Evolutionary conservation across 2,329 filamentous ascomycete genomes (phyloP).

Genomic region (Ascochyta fabae): DNA sequence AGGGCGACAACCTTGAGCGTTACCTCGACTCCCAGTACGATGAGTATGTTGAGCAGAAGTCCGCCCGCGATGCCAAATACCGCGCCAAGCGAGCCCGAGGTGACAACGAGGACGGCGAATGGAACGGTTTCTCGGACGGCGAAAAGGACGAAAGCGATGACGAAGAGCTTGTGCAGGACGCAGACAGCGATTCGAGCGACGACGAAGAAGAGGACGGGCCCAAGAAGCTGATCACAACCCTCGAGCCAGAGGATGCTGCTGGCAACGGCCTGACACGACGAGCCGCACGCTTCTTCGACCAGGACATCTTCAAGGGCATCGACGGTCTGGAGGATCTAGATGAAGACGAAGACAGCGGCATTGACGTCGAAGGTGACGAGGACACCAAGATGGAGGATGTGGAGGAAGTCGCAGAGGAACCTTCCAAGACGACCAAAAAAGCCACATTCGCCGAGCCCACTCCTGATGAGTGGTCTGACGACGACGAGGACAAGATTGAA

Average conservation of each 20-base stretch:
- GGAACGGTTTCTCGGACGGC: conserved; percentile 81
- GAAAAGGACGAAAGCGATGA: conserved; percentile 65
- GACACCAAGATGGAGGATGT: conserved; percentile 31
- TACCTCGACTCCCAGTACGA: conserved; percentile 90
- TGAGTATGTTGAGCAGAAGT: conserved; percentile 79
- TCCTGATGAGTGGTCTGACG: conserved; percentile 45
- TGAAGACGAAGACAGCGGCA: conserved; percentile 50
- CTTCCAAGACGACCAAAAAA: conserved; percentile 30
- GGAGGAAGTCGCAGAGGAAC: conserved; percentile 19
- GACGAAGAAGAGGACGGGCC: conserved; percentile 58
- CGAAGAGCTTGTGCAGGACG: conserved; percentile 63
- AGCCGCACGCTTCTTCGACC: conserved; percentile 88
- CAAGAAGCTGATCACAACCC: conserved; percentile 65
- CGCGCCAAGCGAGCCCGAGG: conserved; percentile 87
- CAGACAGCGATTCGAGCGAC: conserved; percentile 69
- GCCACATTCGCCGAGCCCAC: conserved; percentile 26
- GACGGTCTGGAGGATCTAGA: conserved; percentile 68
- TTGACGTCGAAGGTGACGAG: conserved; percentile 48
- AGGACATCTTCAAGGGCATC: conserved; percentile 91
- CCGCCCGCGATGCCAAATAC: conserved; percentile 83
- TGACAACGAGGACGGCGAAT: conserved; percentile 76
- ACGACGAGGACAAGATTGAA: conserved; percentile 62
- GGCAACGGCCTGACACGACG: conserved; percentile 76
- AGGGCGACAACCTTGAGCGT: conserved; percentile 80
- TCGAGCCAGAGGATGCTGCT: conserved; percentile 61